These are phyloP conservation scores for Bauhinia variegata DNA, from an alignment of 306 rosid species.

Conservation along the genomic window DNA sequence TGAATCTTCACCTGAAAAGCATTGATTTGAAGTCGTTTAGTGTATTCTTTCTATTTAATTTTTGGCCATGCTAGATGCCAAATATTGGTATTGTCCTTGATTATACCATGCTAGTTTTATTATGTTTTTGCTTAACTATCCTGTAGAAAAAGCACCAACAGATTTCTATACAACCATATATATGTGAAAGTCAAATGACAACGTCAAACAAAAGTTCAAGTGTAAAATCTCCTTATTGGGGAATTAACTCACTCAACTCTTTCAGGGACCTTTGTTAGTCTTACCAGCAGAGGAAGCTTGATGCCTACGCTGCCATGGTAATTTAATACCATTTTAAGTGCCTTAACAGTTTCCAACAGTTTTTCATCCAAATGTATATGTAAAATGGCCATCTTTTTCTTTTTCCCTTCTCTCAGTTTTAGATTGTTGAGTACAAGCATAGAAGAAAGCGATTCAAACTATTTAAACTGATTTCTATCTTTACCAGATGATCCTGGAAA, in stretches of 20 bases:
- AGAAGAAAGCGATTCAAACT: no score
- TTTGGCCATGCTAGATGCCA: neutral
- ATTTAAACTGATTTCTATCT: no score
- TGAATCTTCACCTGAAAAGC: no score
- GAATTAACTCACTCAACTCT: constrained; percentile 31
- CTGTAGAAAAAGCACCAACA: neutral
- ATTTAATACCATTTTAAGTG: constrained; percentile 17
- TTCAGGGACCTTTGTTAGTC: constrained; percentile 53
- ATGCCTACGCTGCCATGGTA: constrained; percentile 58
- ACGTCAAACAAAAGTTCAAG: neutral
- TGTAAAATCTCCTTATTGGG: constrained; percentile 4
- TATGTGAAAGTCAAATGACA: neutral
- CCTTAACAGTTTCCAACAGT: constrained; percentile 14
- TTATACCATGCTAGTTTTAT: neutral
- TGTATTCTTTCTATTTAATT: neutral
- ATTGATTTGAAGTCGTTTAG: no score
- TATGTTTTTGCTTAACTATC: neutral
- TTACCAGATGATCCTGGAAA: no score
- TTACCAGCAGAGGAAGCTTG: constrained; percentile 38
- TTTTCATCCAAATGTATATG: neutral
- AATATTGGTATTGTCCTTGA: neutral
- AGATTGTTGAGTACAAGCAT: neutral
- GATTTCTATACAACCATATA: neutral
- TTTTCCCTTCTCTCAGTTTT: neutral
- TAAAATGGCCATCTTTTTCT: neutral